Base-by-base conservation (phyloP, 257 asterid species). In the Primulina huaijiensis region DNA sequence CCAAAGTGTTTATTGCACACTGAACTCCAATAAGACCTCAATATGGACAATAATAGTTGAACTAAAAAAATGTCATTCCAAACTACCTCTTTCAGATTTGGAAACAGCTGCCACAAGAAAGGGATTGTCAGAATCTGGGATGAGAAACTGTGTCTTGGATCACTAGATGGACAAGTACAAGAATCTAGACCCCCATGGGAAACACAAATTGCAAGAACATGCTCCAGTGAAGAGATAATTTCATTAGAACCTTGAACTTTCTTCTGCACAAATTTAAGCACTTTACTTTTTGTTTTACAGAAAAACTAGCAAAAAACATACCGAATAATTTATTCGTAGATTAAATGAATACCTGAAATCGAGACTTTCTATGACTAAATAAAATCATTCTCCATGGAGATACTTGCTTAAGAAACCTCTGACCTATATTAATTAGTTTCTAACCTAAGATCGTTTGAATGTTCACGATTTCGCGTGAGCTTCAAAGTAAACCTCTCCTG, bases 71-170 rank as follows among this genome's bases (percentile, higher is more conserved):
- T 17, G 23, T 37, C 64, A 72, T 55, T 53, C 60, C 40, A 29
- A 64, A 76, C 60, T 86, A 91, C 99, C 99, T 88, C 96, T 84
- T 86, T 91, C 74, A 94, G 84, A 72, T 77, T 79, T 58, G 99
- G 99, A 67, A 88, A 89, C 70, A 84, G 70, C 78, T 73, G 78
- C 99, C 99, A 94, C 78, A 94, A 75, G 76, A 89, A 89, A 46
- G 99, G 97, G 68, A 91, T 83, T 71, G 85, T 82, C 77, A 94
- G 96, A 79, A 94, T 88, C 83, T 86, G 97, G 64, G 92, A 87
- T 60, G 93, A 76, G 77, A 94, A 83, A 79, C 91, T 82, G 82
- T 82, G 69, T 60, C 72, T 80, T 50, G 93, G 89, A 64, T 89
- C 92, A 81, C 70, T 68, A 75, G 59, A 69, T 58, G 86, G 81